phyloP scores from a whole-genome alignment of 1,284 basidiomycete genomes.

The Pseudomicrostroma phylloplanum region DNA sequence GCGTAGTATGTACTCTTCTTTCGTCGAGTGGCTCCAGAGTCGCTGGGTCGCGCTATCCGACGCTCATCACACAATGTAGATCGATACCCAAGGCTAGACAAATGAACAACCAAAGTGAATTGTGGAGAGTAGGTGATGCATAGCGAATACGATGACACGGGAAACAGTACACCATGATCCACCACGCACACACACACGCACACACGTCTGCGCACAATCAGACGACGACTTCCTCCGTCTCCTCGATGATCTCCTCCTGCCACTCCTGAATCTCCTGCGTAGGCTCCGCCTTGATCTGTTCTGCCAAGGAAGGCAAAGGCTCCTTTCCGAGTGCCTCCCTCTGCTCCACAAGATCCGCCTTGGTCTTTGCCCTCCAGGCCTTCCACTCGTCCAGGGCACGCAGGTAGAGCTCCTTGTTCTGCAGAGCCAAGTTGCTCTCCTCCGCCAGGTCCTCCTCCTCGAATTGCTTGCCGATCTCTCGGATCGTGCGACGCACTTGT shows the following conservation, averaged over 20 bases:
- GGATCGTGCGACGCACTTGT: conserved; percentile 78
- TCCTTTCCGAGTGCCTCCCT: conserved; percentile 30
- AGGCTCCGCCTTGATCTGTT: conserved; percentile 41
- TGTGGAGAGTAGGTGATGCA: no score
- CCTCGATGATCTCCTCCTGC: conserved; percentile 50
- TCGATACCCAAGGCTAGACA: no score
- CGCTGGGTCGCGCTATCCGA: no score
- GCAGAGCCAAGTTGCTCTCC: conserved; percentile 86
- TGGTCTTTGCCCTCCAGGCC: conserved; percentile 63
- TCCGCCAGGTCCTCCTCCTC: conserved; percentile 96
- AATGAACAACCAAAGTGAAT: no score
- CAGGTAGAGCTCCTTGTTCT: conserved; percentile 82
- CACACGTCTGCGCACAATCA: conserved; percentile 8
- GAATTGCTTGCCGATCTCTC: conserved; percentile 84
- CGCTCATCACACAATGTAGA: no score
- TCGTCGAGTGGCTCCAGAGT: no score
- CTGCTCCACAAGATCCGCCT: conserved; percentile 32
- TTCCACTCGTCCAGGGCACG: conserved; percentile 97
- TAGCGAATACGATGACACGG: no score
- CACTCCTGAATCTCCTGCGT: conserved; percentile 50
- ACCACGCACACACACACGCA: no score
- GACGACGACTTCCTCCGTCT: conserved; percentile 44
- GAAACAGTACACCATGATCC: no score
- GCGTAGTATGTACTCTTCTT: no score
- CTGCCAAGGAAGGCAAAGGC: conserved; percentile 18